These are phyloP conservation scores for Acanthamoeba royreba DNA, from an alignment of 208 protist genomes.

Conservation along the genomic window DNA sequence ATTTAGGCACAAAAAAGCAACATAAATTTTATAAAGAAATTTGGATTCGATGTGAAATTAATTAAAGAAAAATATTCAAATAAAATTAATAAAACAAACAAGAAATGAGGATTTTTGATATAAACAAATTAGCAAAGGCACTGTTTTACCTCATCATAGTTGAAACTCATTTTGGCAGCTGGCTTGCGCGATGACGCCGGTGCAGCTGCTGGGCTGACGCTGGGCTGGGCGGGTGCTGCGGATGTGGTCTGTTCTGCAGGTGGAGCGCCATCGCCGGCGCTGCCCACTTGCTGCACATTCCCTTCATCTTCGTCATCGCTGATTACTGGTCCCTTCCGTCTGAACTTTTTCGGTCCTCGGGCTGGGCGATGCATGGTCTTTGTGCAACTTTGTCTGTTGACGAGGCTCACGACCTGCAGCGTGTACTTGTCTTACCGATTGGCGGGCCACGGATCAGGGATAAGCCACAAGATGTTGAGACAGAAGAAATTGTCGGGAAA, in stretches of 20 bases:
- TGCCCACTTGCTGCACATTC: not conserved
- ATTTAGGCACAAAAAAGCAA: not conserved
- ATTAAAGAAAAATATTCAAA: not conserved
- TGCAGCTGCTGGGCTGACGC: not conserved
- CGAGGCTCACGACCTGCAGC: too few species aligned
- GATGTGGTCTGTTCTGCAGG: not conserved
- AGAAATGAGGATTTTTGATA: too few species aligned
- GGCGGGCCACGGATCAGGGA: too few species aligned
- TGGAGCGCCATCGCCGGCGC: not conserved
- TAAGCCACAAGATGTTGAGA: too few species aligned
- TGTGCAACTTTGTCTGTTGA: not conserved
- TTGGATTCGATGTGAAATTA: not conserved
- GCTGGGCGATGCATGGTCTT: not conserved
- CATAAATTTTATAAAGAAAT: not conserved
- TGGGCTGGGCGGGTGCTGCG: not conserved
- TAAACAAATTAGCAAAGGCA: too few species aligned
- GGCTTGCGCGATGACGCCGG: not conserved
- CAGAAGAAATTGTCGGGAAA: too few species aligned
- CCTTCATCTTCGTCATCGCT: conserved; percentile 5
- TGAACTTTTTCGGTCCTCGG: not conserved
- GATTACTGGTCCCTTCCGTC: not conserved
- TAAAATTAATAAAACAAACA: not conserved
- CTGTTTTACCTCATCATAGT: not conserved
- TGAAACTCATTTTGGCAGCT: not conserved
- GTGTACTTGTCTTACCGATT: too few species aligned